A percentile compares a stretch with the other conserved stretches of the same genome.
Conservation (phyloP, 2,329 filamentous ascomycete species). For the Calonectria pauciramosa region DNA sequence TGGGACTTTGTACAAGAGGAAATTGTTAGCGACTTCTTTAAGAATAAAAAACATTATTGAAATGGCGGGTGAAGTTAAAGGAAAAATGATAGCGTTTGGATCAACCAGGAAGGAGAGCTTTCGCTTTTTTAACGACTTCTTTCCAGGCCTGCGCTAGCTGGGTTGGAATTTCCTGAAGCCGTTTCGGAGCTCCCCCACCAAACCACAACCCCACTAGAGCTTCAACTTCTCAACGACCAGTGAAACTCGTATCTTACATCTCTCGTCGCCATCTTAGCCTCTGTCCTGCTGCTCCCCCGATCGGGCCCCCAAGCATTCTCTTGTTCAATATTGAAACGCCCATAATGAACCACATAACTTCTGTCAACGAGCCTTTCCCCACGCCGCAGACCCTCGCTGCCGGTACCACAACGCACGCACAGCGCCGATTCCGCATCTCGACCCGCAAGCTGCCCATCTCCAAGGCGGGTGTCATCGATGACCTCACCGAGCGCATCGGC, state of each 20-base stretch:
- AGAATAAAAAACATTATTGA: neutral
- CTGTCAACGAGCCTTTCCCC: constrained; percentile 68
- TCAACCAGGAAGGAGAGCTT: no score
- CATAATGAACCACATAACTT: constrained; percentile 56
- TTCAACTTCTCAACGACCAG: constrained; percentile 12
- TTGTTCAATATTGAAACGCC: neutral
- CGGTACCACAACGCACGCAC: constrained; percentile 69
- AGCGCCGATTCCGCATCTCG: constrained; percentile 79
- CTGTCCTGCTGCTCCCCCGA: neutral
- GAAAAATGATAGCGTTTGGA: neutral
- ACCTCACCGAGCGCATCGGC: constrained; percentile 81
- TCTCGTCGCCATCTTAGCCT: neutral
- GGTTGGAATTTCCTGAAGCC: neutral
- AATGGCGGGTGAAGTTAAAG: neutral
- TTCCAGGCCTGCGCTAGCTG: neutral
- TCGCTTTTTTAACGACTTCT: neutral
- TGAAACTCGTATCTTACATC: constrained; percentile 5
- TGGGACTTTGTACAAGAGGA: neutral
- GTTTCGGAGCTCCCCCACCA: constrained; percentile 23
- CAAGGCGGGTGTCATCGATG: constrained; percentile 90
- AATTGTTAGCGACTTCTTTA: neutral
- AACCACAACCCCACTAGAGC: constrained; percentile 29
- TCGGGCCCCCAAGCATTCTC: neutral
- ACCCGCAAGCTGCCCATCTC: constrained; percentile 95
- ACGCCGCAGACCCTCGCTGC: constrained; percentile 62